Conservation (phyloP, 2,329 filamentous ascomycete species). For the Neopestalotiopsis sp. region DNA sequence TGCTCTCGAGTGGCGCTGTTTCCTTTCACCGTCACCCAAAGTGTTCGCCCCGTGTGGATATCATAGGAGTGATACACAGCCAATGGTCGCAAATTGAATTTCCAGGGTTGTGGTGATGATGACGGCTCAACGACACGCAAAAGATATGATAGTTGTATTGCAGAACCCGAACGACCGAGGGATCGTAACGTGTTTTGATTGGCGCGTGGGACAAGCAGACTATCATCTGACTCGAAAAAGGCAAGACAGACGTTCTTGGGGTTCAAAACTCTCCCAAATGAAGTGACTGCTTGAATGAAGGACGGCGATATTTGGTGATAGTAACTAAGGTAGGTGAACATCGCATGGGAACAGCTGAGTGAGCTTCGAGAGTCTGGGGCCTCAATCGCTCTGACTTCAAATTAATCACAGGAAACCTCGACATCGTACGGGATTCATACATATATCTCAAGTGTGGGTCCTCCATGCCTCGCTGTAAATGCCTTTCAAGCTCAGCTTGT, state of each 20-base stretch:
- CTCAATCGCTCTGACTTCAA: neutral
- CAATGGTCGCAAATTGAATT: neutral
- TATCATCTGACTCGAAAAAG: neutral
- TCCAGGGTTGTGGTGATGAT: neutral
- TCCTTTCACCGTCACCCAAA: neutral
- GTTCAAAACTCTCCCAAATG: neutral
- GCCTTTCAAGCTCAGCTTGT: neutral
- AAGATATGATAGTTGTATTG: neutral
- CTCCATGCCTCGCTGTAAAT: neutral
- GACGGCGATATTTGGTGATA: neutral
- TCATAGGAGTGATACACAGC: constrained; percentile 1
- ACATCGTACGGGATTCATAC: neutral
- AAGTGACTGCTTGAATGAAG: neutral
- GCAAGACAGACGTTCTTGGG: neutral
- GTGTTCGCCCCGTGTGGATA: neutral
- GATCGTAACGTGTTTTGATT: neutral
- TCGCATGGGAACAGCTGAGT: neutral
- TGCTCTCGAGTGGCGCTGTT: neutral
- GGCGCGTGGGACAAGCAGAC: neutral
- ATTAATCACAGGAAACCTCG: no score
- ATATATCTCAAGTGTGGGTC: neutral
- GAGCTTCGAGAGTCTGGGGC: neutral
- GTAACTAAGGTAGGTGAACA: neutral
- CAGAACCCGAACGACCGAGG: neutral
- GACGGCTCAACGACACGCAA: neutral